These are phyloP conservation scores for Chloropicon primus DNA, from an alignment of 139 green algal genomes.

Conservation along the genomic window DNA sequence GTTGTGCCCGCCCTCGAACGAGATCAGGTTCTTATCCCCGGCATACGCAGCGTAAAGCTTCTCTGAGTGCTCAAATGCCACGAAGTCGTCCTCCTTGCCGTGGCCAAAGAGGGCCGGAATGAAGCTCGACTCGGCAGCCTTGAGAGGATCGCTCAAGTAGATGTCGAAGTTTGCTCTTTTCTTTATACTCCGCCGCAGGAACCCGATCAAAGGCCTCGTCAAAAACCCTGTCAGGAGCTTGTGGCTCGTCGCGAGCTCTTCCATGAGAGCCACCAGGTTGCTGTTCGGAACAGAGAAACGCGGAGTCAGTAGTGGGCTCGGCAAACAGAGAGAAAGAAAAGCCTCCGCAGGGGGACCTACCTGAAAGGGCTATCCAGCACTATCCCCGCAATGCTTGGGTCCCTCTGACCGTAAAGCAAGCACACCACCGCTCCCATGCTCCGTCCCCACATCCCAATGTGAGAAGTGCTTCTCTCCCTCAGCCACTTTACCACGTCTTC, in stretches of 20 bases:
- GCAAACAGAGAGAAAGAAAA: slow-evolving; percentile 6
- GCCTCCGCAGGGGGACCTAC: slow-evolving; percentile 4
- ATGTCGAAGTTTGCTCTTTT: slow-evolving; percentile 72
- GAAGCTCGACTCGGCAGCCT: slow-evolving; percentile 21
- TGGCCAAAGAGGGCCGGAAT: slow-evolving; percentile 86
- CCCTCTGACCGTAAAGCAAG: slow-evolving; percentile 57
- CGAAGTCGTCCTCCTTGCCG: slow-evolving; percentile 64
- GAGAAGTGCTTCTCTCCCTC: slow-evolving; percentile 30
- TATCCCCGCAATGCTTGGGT: slow-evolving; percentile 36
- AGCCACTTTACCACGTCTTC: slow-evolving; percentile 43
- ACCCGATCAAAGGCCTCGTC: background rate
- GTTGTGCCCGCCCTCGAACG: slow-evolving; percentile 94
- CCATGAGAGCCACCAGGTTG: slow-evolving; percentile 73
- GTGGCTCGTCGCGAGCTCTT: slow-evolving; percentile 23
- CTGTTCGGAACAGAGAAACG: slow-evolving; percentile 51
- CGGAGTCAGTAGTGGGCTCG: background rate
- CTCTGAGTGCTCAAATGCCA: slow-evolving; percentile 53
- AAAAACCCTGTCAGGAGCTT: background rate
- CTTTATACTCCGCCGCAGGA: slow-evolving; percentile 45
- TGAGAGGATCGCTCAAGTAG: slow-evolving; percentile 29
- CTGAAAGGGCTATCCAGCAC: slow-evolving; percentile 88
- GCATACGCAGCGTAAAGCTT: slow-evolving; percentile 46
- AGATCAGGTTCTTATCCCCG: slow-evolving; percentile 11
- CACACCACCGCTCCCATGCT: slow-evolving; percentile 90
- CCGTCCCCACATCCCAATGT: slow-evolving; percentile 83